phyloP scores from a whole-genome alignment of 305 asterid species.

The Rubia peregrina region DNA sequence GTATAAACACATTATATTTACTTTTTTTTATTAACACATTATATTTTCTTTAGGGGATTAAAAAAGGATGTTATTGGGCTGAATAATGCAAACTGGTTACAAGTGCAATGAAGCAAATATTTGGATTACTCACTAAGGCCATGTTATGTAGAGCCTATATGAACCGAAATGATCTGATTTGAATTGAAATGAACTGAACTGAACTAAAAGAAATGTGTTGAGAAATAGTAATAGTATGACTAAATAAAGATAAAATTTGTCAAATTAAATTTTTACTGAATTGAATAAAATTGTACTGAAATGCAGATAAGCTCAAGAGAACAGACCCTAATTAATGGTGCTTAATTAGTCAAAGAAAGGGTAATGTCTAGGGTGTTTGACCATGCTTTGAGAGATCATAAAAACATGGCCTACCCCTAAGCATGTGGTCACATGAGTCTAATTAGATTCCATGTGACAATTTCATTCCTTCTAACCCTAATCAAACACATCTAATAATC shows the following conservation, averaged over 20 bases:
- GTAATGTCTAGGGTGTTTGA: conserved; percentile 25
- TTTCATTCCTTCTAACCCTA: conserved; percentile 24
- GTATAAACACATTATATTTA: too few species aligned
- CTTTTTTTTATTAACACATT: too few species aligned
- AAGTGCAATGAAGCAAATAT: background rate
- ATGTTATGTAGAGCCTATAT: too few species aligned
- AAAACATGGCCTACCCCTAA: conserved; percentile 51
- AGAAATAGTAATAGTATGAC: too few species aligned
- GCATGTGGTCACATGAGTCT: conserved; percentile 80
- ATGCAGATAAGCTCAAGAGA: too few species aligned
- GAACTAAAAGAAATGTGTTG: too few species aligned
- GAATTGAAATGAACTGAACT: too few species aligned
- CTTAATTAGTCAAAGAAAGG: conserved; percentile 35
- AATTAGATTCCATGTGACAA: conserved; percentile 60
- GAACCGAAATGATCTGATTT: too few species aligned
- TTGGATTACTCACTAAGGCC: background rate
- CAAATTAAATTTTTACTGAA: too few species aligned
- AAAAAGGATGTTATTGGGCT: background rate
- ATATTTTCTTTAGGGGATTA: background rate
- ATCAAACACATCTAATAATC: conserved; percentile 19
- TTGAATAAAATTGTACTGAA: too few species aligned
- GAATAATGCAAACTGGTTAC: conserved; percentile 2
- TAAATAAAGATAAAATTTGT: too few species aligned
- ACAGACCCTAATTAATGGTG: background rate
- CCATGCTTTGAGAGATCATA: conserved; percentile 32